Evolutionary conservation across 1,284 basidiomycete species (phyloP), one percentile per base, ranked within the genome.

Genomic region (Rhodotorula sp.): DNA sequence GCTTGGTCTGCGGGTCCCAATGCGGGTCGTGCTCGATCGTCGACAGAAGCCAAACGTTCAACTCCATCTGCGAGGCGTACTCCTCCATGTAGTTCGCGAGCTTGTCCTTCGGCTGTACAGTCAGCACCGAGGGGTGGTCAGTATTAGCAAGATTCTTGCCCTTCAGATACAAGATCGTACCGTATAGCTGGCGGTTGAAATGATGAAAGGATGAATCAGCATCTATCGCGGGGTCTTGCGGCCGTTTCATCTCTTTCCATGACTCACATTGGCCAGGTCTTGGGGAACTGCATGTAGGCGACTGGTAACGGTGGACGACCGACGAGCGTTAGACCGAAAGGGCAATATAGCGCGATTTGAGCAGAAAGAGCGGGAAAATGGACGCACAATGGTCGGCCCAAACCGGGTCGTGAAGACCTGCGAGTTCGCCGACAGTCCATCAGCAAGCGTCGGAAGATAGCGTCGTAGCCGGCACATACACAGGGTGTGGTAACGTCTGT

Each of bases 31-130:
- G 73, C 33, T 73, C 70, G 57, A 78, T 74, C 6, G 76, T 75
- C 48, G 75, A 68, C 26, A 73, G 57, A 66, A 69, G 70, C 78
- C 79, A 80, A 60, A 78, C 64, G 68, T 79, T 79, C 24, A 80
- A 72, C 66, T 80, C 79, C 78, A 80, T 66, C 48, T 64, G 56
- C 63, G 30, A 51, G 24, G 30, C 62, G 44, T 79, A 80, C 42
- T 65, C 57, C 66, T 80, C 79, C 61, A 80, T 76, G 76, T 77
- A 80, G 72, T 79, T 76, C 1, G 79, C 79, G 24, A 80, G 68
- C 73, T 80, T 78, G 69, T 79, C 79, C 45, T 66, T 66, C 4
- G 65, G 65, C 8, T 54, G 53, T 26, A 29, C 3, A 53, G 15
- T 15, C 17, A 12, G 37, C 37, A 42, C 37, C 37, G 37, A 42